A percentile compares a stretch with the other conserved stretches of the same genome.
phyloP scores from a whole-genome alignment of 2,329 filamentous ascomycete genomes.

The Cladosporium austrohemisphaericum region DNA sequence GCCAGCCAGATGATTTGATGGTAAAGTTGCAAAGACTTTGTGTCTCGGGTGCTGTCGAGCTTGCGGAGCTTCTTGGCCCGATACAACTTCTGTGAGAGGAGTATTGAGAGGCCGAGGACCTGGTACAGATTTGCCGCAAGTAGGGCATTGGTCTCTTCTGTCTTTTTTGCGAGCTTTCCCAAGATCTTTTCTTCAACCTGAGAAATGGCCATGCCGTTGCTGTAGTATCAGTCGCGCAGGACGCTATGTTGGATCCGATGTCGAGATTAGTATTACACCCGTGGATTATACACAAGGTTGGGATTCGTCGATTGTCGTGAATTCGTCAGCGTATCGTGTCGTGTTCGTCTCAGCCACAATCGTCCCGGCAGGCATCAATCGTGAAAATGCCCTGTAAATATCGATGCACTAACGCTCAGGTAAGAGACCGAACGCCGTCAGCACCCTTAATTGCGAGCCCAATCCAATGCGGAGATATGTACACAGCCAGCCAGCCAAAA shows the following conservation, averaged over 20 bases:
- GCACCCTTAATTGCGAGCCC: background rate
- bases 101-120: conserved; percentile 83
- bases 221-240: conserved; percentile 18
- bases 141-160: conserved; percentile 71
- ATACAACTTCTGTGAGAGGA: conserved; percentile 78
- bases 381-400: background rate
- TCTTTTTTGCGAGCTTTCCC: conserved; percentile 78
- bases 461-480: conserved; percentile 4
- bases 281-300: background rate
- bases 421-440: background rate
- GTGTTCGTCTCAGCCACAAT: background rate
- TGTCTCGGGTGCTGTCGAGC: conserved; percentile 73
- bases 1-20: conserved; percentile 94
- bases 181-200: conserved; percentile 98
- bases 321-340: conserved; percentile 8
- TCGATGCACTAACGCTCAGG: background rate
- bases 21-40: conserved; percentile 77
- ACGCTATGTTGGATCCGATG: background rate
- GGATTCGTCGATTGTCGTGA: background rate
- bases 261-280: background rate
- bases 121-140: conserved; percentile 83
- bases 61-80: conserved; percentile 78
- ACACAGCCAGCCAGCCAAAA: conserved; percentile 1
- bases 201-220: conserved; percentile 77
- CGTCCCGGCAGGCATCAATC: background rate